These are phyloP conservation scores for Tolypocladium paradoxum DNA, from an alignment of 2,329 filamentous ascomycete genomes.

Conservation along the genomic window DNA sequence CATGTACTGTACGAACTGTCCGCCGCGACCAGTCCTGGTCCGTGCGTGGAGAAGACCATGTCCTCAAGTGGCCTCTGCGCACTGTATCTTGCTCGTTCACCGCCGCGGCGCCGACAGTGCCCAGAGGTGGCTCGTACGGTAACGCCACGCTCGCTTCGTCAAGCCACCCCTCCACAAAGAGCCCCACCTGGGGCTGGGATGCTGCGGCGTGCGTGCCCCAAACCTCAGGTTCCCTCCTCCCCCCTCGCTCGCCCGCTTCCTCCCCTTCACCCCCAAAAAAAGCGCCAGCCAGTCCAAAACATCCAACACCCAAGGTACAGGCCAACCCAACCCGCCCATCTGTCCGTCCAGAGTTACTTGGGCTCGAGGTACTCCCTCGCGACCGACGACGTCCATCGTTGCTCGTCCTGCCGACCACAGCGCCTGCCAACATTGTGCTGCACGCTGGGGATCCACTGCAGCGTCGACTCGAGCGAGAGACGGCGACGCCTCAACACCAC, in stretches of 20 bases:
- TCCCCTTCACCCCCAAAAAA: slow-evolving; percentile 21
- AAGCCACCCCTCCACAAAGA: slow-evolving; percentile 4
- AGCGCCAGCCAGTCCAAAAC: slow-evolving; percentile 25
- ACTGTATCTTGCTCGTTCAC: not conserved
- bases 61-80: not conserved
- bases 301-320: slow-evolving; percentile 20
- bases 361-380: slow-evolving; percentile 24
- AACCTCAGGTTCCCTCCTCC: slow-evolving; percentile 1
- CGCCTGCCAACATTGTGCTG: slow-evolving; percentile 4
- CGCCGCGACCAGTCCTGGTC: not conserved
- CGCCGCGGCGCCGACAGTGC: not conserved
- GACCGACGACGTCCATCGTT: slow-evolving; percentile 14
- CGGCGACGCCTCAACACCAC: slow-evolving; percentile 3
- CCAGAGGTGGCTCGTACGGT: not conserved
- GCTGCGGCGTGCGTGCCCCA: slow-evolving; percentile 1
- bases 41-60: not conserved
- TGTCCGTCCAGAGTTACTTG: slow-evolving; percentile 26
- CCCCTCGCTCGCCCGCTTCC: slow-evolving; percentile 6
- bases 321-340: slow-evolving; percentile 1
- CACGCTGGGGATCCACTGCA: slow-evolving; percentile 7
- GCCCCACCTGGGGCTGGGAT: slow-evolving; percentile 1
- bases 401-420: slow-evolving; percentile 6
- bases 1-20: not conserved
- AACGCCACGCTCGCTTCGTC: not conserved
- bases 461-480: not conserved